These are phyloP conservation scores for Kalmusia sp. DNA, from an alignment of 2,329 filamentous ascomycete genomes.

Conservation along the genomic window DNA sequence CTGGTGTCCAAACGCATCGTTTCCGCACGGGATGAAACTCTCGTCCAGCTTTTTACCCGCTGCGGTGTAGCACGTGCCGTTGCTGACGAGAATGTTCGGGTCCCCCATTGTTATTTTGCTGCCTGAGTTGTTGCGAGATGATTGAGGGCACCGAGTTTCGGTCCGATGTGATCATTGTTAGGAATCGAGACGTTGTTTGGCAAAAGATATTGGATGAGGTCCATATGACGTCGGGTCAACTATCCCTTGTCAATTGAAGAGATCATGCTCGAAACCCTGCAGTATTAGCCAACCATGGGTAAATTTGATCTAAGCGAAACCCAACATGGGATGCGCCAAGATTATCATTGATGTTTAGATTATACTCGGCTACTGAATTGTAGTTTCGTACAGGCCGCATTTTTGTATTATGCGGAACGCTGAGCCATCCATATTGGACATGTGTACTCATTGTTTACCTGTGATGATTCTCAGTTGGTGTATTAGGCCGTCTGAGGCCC, in stretches of 20 bases:
- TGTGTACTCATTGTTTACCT: too few relatives aligned
- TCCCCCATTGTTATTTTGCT: not conserved
- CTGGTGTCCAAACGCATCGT: constrained; percentile 1
- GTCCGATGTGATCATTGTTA: not conserved
- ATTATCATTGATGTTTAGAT: not conserved
- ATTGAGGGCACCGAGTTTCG: not conserved
- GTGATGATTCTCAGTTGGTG: too few relatives aligned
- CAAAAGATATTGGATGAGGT: not conserved
- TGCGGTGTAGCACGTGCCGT: constrained; percentile 7
- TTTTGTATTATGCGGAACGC: too few relatives aligned
- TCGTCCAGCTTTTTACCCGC: constrained; percentile 8
- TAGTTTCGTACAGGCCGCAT: too few relatives aligned
- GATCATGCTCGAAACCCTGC: constrained; percentile 6
- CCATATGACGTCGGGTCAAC: not conserved
- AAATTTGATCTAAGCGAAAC: not conserved
- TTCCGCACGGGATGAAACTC: constrained; percentile 8
- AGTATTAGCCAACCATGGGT: constrained; percentile 4
- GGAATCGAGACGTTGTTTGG: not conserved
- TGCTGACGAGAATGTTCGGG: constrained; percentile 7
- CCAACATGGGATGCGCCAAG: not conserved
- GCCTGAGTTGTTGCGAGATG: not conserved
- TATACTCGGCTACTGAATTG: not conserved
- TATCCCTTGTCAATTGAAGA: not conserved
- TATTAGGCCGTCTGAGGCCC: too few relatives aligned
- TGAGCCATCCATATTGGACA: too few relatives aligned